Base-by-base conservation (phyloP, 148 eudicot species). In the Diospyros kaki region DNA sequence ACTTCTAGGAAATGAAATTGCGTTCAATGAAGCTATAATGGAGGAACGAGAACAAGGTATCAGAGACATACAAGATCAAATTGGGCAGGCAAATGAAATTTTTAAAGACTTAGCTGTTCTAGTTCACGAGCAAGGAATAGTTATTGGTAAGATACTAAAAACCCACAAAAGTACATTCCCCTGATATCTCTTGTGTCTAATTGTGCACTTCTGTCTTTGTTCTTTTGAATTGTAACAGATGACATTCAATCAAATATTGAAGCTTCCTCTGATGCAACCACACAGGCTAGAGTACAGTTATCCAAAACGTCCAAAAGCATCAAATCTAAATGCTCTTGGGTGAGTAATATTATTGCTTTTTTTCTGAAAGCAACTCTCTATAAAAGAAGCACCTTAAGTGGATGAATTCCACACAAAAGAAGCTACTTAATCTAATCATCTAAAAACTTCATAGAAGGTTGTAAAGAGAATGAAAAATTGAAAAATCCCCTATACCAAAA, bases 1-100 rank as follows among this genome's bases (percentile, higher is more conserved):
- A 66, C 87, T 87, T 65, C 79, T 89, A 70, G 93, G 85, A 71
- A 89, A 89, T 84, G 93, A 89, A 84, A 80, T 89, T 78, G 79
- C 82, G 38, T 89, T 89, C 78, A 89, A 89, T 70, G 93, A 89
- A 77, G 88, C 90, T 18, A 87, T 87, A 75, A 79, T 89, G 62
- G 93, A 87, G 72, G 93, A 89, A 69, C 87, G 91, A 58, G 93
- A 89, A 28, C 93, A 87, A 59, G 91, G 93, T 66, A 84, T 89
- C 42, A 79, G 68, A 81, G 91, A 90, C 69, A 83, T 90, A 78
- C 89, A 90, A 79, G 61, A 84, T 71, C 89, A 90, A 81, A 90
- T 88, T 77, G 92, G 94, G 43, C 79, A 90, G 85, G 90, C 82
- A 46, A 90, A 85, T 79, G 94, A 90, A 79, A 88, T 90, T 51